phyloP scores from a whole-genome alignment of 352 stramenopile genomes.

The Phytophthora rubi region DNA sequence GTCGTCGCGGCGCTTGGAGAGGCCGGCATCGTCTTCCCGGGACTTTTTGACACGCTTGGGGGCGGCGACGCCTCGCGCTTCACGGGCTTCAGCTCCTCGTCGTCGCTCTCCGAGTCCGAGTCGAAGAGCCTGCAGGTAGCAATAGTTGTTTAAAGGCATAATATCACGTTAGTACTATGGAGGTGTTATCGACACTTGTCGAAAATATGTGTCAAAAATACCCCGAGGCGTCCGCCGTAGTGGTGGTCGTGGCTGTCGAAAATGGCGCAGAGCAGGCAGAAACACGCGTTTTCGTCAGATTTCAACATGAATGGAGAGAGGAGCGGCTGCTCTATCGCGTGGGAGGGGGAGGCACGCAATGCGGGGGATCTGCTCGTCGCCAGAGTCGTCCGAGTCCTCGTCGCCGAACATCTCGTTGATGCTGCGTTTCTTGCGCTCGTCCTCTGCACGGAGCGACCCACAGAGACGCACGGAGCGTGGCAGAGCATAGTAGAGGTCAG shows the following conservation, averaged over 20 bases:
- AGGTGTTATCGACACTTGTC: not conserved
- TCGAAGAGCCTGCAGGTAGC: constrained; percentile 66
- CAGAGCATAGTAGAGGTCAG: not conserved
- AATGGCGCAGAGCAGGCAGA: constrained; percentile 7
- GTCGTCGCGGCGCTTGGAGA: constrained; percentile 25
- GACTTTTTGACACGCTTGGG: constrained; percentile 61
- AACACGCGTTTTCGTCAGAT: constrained; percentile 6
- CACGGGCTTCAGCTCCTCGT: constrained; percentile 53
- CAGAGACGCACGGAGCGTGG: not conserved
- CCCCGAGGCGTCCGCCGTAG: constrained; percentile 77
- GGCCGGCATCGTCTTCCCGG: constrained; percentile 21
- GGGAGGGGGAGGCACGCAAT: constrained; percentile 32
- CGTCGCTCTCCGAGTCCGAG: constrained; percentile 88
- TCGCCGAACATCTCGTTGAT: constrained; percentile 91
- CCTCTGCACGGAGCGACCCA: constrained; percentile 39
- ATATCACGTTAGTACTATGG: not conserved
- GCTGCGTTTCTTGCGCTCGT: constrained; percentile 84
- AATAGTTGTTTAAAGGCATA: constrained; percentile 1
- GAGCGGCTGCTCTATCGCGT: not conserved
- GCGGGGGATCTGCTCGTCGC: constrained; percentile 61
- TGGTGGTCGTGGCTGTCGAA: constrained; percentile 41
- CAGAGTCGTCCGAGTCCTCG: constrained; percentile 79
- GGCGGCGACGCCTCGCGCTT: constrained; percentile 59
- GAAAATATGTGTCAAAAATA: constrained; percentile 20
- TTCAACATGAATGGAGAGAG: not conserved